Evolutionary conservation across 208 protist genomes (phyloP).

Genomic region (Wallacemonas sp.): DNA sequence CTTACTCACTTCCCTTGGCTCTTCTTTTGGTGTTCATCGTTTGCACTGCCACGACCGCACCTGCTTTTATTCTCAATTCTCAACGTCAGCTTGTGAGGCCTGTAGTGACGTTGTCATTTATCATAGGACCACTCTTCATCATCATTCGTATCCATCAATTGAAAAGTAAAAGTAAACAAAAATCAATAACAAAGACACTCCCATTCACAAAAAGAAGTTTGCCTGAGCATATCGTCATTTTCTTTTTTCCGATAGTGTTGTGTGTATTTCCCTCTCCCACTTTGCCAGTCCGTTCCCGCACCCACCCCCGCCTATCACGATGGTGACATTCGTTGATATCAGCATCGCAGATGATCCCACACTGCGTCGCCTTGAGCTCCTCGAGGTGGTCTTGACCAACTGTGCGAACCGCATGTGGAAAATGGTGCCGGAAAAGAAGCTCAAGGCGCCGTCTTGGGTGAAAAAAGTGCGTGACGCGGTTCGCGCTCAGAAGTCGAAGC

Average conservation of each 20-base stretch:
- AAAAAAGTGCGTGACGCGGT: slow-evolving; percentile 33
- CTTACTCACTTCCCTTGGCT: neutral
- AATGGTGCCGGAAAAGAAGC: slow-evolving; percentile 29
- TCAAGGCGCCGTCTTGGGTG: slow-evolving; percentile 29
- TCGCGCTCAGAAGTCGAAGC: slow-evolving; percentile 14
- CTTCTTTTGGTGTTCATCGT: too few relatives aligned
- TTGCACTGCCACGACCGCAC: too few relatives aligned
- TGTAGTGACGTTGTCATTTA: too few relatives aligned
- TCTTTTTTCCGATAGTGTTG: neutral
- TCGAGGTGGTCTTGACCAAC: slow-evolving; percentile 52
- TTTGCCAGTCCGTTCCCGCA: too few relatives aligned
- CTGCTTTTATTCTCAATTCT: too few relatives aligned
- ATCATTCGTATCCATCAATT: too few relatives aligned
- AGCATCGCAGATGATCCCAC: slow-evolving; percentile 62
- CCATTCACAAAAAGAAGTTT: neutral
- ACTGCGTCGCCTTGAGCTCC: slow-evolving; percentile 46
- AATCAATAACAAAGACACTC: neutral
- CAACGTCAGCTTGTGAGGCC: too few relatives aligned
- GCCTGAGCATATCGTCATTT: too few relatives aligned
- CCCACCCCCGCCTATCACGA: too few relatives aligned
- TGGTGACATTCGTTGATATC: slow-evolving; percentile 23
- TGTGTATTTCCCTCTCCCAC: too few relatives aligned
- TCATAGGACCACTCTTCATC: too few relatives aligned
- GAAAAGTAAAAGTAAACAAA: neutral
- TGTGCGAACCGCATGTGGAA: slow-evolving; percentile 59